These are phyloP conservation scores for Myxozyma nipponensis DNA, from an alignment of 805 yeast species.

Conservation along the genomic window DNA sequence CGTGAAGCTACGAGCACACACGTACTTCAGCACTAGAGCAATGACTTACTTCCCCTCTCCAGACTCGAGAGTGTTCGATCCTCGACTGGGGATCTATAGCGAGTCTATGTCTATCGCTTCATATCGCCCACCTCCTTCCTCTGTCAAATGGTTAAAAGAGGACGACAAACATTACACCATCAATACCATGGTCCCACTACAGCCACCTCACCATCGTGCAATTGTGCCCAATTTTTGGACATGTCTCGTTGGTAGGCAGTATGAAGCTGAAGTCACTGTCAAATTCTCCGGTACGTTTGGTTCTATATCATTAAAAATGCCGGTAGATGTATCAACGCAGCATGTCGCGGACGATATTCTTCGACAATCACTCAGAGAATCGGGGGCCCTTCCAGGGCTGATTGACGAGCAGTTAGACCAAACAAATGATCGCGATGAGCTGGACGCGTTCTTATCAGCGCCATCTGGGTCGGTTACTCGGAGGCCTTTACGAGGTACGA, in stretches of 20 bases:
- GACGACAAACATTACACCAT: slow-evolving; percentile 2
- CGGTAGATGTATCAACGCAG: slow-evolving; percentile 16
- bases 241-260: slow-evolving; percentile 21
- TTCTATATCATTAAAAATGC: slow-evolving; percentile 5
- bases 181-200: slow-evolving; percentile 5
- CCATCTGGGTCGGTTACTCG: not conserved
- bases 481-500: too few relatives aligned
- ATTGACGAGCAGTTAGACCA: not conserved
- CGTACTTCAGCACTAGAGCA: slow-evolving; percentile 9
- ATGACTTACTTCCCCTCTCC: slow-evolving; percentile 19
- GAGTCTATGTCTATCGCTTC: slow-evolving; percentile 8
- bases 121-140: not conserved
- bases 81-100: slow-evolving; percentile 13
- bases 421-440: not conserved
- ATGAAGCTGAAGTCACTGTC: slow-evolving; percentile 17
- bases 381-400: not conserved
- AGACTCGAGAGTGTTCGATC: slow-evolving; percentile 11
- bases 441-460: not conserved
- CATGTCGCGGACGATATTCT: slow-evolving; percentile 11
- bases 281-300: slow-evolving; percentile 6
- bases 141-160: slow-evolving; percentile 12
- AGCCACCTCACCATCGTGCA: slow-evolving; percentile 6
- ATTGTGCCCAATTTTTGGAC: slow-evolving; percentile 22
- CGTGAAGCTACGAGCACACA: slow-evolving; percentile 11
- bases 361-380: not conserved